Evolutionary conservation across 148 eudicot species (phyloP).

Genomic region (Linanthus parryae): DNA sequence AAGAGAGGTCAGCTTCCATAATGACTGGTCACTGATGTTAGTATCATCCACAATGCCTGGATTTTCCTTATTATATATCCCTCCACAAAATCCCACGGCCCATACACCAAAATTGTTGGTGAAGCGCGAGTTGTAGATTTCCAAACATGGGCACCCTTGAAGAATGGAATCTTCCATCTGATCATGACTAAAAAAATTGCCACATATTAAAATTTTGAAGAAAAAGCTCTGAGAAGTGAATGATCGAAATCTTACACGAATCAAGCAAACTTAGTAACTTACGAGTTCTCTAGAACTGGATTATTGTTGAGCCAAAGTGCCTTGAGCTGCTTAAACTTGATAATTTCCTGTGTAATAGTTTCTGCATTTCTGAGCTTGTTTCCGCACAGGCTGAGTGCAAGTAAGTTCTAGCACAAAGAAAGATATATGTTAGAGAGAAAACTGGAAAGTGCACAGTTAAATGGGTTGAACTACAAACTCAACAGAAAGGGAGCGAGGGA

Average conservation of each 20-base stretch:
- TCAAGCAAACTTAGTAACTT: constrained; percentile 28
- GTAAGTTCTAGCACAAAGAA: constrained; percentile 43
- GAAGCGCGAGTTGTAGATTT: constrained; percentile 72
- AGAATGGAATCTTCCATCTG: constrained; percentile 40
- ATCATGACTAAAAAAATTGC: constrained; percentile 39
- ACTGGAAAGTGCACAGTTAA: no score
- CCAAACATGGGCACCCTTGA: constrained; percentile 57
- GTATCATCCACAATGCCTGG: constrained; percentile 32
- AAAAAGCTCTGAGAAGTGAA: neutral
- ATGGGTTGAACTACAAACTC: no score
- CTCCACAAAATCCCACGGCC: constrained; percentile 98
- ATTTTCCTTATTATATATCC: constrained; percentile 60
- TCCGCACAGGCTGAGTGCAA: constrained; percentile 74
- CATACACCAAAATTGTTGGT: constrained; percentile 74
- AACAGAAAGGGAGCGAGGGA: no score
- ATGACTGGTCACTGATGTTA: constrained; percentile 41
- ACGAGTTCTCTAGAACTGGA: constrained; percentile 55
- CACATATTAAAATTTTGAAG: neutral
- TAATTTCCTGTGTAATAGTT: constrained; percentile 41
- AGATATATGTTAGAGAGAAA: no score
- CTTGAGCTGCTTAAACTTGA: constrained; percentile 60
- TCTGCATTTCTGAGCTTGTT: constrained; percentile 65
- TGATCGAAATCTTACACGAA: neutral
- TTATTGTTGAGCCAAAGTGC: constrained; percentile 92
- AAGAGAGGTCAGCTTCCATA: constrained; percentile 49